Conservation (phyloP, 805 yeast species). For the Ogataea nitratoaversa region DNA sequence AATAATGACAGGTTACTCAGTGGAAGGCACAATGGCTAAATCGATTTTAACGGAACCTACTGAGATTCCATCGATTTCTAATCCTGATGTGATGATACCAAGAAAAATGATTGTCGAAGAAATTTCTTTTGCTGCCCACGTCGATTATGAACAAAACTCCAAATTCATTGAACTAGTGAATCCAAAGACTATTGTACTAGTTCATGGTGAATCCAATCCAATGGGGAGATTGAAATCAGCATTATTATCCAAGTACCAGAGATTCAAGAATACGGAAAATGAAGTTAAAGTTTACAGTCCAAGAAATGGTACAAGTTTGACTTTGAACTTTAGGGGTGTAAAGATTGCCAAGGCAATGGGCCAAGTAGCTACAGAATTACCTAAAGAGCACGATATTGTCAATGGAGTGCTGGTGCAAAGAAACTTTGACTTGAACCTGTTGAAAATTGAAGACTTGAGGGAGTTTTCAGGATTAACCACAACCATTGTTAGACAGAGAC, state of each 20-base stretch:
- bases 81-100: constrained; percentile 80
- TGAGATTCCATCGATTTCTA: constrained; percentile 78
- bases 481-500: constrained; percentile 78
- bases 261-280: constrained; percentile 76
- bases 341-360: constrained; percentile 76
- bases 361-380: constrained; percentile 43
- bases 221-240: constrained; percentile 98
- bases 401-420: constrained; percentile 88
- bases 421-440: constrained; percentile 80
- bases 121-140: constrained; percentile 99
- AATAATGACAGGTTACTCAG: constrained; percentile 92
- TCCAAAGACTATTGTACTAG: constrained; percentile 82
- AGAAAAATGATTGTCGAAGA: constrained; percentile 86
- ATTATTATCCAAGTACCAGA: constrained; percentile 76
- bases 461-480: constrained; percentile 86
- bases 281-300: constrained; percentile 93
- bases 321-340: constrained; percentile 73
- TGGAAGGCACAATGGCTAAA: constrained; percentile 98
- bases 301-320: constrained; percentile 77
- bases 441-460: constrained; percentile 81
- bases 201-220: constrained; percentile 97
- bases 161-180: constrained; percentile 85
- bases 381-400: constrained; percentile 38
- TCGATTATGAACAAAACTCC: constrained; percentile 89
- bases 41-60: constrained; percentile 82